These are phyloP conservation scores for Xylariales sp. DNA, from an alignment of 2,329 filamentous ascomycete species.

Conservation along the genomic window DNA sequence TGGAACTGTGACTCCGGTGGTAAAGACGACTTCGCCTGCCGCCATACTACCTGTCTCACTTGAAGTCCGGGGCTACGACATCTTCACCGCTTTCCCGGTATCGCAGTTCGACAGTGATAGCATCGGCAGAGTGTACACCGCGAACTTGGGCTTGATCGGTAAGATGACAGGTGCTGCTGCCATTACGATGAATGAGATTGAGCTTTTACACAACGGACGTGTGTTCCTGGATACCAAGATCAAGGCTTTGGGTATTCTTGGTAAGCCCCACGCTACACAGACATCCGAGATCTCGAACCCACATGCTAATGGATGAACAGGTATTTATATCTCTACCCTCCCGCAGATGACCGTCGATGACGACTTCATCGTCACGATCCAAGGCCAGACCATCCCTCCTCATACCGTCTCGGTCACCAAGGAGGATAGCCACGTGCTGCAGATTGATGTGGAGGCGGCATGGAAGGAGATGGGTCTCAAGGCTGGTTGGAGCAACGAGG, in stretches of 20 bases:
- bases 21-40: slow-evolving; percentile 36
- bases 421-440: slow-evolving; percentile 56
- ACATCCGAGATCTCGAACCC: background rate
- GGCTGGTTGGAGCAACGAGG: slow-evolving; percentile 75
- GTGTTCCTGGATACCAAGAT: slow-evolving; percentile 63
- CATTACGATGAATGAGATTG: slow-evolving; percentile 58
- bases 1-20: slow-evolving; percentile 54
- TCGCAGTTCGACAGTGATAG: slow-evolving; percentile 47
- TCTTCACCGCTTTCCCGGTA: slow-evolving; percentile 70
- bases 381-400: slow-evolving; percentile 63
- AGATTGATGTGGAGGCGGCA: slow-evolving; percentile 71
- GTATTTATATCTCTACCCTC: slow-evolving; percentile 72
- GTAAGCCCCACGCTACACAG: slow-evolving; percentile 34
- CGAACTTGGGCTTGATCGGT: slow-evolving; percentile 71
- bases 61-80: slow-evolving; percentile 67
- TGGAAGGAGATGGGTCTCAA: slow-evolving; percentile 71
- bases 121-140: slow-evolving; percentile 45
- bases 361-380: slow-evolving; percentile 71
- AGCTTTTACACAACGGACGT: slow-evolving; percentile 49
- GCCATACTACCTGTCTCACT: slow-evolving; percentile 60
- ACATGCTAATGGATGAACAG: slow-evolving; percentile 31
- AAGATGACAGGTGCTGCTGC: slow-evolving; percentile 91
- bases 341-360: slow-evolving; percentile 53
- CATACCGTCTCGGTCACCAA: slow-evolving; percentile 58
- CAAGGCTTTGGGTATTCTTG: slow-evolving; percentile 74